Evolutionary conservation across 2,329 filamentous ascomycete species (phyloP), one percentile per base, ranked within the genome.

Genomic region (Sphaerulina vaccinii): DNA sequence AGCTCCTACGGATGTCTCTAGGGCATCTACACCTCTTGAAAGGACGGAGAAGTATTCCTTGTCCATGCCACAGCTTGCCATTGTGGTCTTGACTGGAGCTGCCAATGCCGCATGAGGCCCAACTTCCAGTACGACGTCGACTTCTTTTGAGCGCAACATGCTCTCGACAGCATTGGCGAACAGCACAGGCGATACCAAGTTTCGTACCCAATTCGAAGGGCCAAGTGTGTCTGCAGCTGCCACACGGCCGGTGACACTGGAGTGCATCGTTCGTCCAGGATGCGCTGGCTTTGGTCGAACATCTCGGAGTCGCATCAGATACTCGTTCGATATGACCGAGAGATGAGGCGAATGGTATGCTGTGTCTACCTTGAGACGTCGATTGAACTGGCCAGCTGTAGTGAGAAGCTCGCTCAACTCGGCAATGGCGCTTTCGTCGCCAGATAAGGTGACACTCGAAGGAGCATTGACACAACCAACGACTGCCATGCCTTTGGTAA

Each of bases 331-430:
- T 23, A 24, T 37, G 4, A 22, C 27, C 5, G 15, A 13, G 37
- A 62, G 55, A 33, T 75, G 73, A 38, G 69, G 68, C 0, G 71
- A 73, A 50, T 77, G 74, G 37, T 75, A 77, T 0, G 74, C 74
- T 7, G 59, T 68, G 11, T 72, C 68, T 4, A 76, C 71, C 22
- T 69, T 65, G 1, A 79, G 67, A 11, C 62, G 48, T 2, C 71
- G 63, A 3, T 62, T 64, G 51, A 77, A 36, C 19, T 23, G 16
- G 13, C 24, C 43, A 3, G 24, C 23, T 5, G 15, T 16, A 9
- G 27, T 33, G 8, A 35, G n/a, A 21, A 45, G 32, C n/a, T 21
- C 8, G 1, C 18, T 10, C 1, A 45, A 13, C 16, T 41, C 21
- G 10, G 32, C 13, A 9, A 51, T 19, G 9, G 16, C 40, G 21